Percentiles rank a stretch among this genome's conserved stretches.
These are phyloP conservation scores for Yarrowia phangngaensis DNA, from an alignment of 805 yeast genomes.

Conservation along the genomic window DNA sequence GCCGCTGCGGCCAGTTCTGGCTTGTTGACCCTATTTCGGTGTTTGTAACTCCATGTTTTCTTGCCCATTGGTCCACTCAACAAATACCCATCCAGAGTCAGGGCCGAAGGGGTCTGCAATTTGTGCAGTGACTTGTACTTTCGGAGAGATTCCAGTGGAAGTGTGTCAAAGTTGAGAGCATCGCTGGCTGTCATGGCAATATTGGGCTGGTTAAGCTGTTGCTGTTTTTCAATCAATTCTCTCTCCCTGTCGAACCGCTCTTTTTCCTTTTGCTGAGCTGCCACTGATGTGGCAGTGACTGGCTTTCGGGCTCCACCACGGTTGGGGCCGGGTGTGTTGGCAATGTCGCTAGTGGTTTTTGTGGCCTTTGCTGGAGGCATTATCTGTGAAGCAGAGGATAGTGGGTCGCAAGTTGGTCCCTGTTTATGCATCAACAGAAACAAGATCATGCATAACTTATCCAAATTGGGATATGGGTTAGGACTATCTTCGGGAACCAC, in stretches of 20 bases:
- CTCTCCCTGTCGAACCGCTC: constrained; percentile 24
- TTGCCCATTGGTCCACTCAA: constrained; percentile 70
- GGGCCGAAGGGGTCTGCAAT: constrained; percentile 53
- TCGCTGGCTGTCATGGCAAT: constrained; percentile 15
- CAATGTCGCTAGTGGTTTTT: constrained; percentile 1
- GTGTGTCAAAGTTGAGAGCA: constrained; percentile 57
- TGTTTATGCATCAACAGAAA: no score
- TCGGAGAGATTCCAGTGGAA: constrained; percentile 62
- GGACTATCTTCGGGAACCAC: no score
- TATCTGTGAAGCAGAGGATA: not conserved
- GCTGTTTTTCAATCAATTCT: constrained; percentile 16
- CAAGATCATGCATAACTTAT: constrained; percentile 14
- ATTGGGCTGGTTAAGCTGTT: constrained; percentile 11
- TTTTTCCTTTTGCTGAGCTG: constrained; percentile 9
- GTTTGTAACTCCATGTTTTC: constrained; percentile 50
- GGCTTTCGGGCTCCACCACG: constrained; percentile 18
- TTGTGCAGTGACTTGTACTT: constrained; percentile 61
- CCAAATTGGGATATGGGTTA: no score
- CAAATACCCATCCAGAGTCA: constrained; percentile 65
- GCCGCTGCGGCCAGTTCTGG: constrained; percentile 57
- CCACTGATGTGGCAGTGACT: constrained; percentile 5
- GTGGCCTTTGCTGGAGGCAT: constrained; percentile 23
- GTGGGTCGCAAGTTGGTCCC: not conserved
- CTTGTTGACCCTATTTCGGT: constrained; percentile 49
- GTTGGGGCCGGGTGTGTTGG: constrained; percentile 6